Evolutionary conservation across 371 early-diverging fungal genomes (phyloP).

Genomic region (Funneliformis caledonium): DNA sequence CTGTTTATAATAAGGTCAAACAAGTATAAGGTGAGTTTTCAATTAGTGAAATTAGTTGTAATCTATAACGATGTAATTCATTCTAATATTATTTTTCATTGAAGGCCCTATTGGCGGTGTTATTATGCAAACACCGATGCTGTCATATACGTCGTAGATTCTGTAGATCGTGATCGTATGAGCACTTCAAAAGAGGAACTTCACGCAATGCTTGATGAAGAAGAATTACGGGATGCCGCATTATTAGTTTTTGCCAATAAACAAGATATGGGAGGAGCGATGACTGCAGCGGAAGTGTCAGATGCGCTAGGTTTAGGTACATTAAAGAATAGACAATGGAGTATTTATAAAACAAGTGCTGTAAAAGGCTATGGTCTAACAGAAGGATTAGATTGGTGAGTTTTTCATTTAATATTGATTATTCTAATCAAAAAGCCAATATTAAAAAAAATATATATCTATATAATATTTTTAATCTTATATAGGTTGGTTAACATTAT

Average conservation of each 20-base stretch:
- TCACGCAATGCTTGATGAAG: constrained; percentile 88
- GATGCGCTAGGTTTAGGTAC: constrained; percentile 86
- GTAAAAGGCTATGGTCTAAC: constrained; percentile 84
- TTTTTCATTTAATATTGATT: not conserved
- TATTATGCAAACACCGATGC: constrained; percentile 97
- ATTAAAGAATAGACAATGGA: constrained; percentile 91
- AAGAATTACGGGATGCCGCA: constrained; percentile 89
- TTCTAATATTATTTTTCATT: not conserved
- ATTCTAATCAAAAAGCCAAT: not conserved
- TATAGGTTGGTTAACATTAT: constrained; percentile 24
- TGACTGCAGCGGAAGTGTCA: constrained; percentile 94
- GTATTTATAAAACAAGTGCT: constrained; percentile 84
- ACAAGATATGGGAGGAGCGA: constrained; percentile 94
- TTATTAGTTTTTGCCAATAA: constrained; percentile 96
- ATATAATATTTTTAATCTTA: not conserved
- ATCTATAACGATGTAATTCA: not conserved
- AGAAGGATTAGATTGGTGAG: constrained; percentile 82
- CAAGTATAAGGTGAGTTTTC: constrained; percentile 50
- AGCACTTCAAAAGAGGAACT: constrained; percentile 88
- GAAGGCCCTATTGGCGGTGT: constrained; percentile 85
- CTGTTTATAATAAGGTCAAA: constrained; percentile 49
- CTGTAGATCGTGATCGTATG: constrained; percentile 90
- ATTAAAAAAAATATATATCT: not conserved
- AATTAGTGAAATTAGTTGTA: not conserved
- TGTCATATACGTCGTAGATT: constrained; percentile 97